A percentile compares a stretch with the other conserved stretches of the same genome.
phyloP scores from a whole-genome alignment of 345 rosid species.

The Populus nigra region DNA sequence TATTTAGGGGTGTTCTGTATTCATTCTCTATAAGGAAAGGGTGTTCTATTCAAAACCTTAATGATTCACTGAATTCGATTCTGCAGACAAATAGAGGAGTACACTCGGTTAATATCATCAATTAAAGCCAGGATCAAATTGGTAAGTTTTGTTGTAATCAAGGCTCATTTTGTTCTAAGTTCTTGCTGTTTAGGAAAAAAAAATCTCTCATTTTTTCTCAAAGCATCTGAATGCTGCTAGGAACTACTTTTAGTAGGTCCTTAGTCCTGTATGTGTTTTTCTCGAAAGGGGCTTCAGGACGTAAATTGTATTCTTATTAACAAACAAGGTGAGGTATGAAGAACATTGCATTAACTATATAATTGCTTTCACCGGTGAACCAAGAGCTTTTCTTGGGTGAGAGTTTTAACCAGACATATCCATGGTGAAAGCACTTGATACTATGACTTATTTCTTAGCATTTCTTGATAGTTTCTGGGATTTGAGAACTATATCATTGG shows the following conservation, averaged over 20 bases:
- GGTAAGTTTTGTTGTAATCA: slow-evolving; percentile 29
- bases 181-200: neutral
- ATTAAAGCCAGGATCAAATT: slow-evolving; percentile 80
- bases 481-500: neutral
- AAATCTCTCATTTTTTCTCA: neutral
- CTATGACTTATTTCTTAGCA: neutral
- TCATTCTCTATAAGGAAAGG: neutral
- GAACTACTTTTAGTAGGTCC: neutral
- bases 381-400: neutral
- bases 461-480: neutral
- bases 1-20: neutral
- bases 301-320: neutral
- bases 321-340: neutral
- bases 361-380: neutral
- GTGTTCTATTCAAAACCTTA: neutral
- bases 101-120: slow-evolving; percentile 50
- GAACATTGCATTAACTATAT: neutral
- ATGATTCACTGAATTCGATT: slow-evolving; percentile 3
- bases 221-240: neutral
- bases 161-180: neutral
- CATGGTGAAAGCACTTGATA: neutral
- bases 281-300: neutral
- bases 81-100: slow-evolving; percentile 69
- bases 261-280: neutral
- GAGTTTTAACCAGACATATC: neutral